Percentiles rank a stretch among this genome's conserved stretches.
Evolutionary conservation across 2,329 filamentous ascomycete genomes (phyloP).

Genomic region (Alternaria postmessia): DNA sequence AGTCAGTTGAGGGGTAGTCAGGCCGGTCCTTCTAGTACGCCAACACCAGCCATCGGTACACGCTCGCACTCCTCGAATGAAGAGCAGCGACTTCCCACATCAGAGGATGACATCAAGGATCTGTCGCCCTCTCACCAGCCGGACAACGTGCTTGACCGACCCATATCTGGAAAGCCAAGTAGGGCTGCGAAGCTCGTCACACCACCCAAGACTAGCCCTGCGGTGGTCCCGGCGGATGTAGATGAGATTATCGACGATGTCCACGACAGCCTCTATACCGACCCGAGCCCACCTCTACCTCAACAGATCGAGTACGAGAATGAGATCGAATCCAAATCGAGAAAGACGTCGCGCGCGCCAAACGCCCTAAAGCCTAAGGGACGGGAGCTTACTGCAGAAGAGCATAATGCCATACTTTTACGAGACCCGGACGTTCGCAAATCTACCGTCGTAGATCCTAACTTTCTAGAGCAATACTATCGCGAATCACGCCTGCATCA

Average conservation of each 20-base stretch:
- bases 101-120: slow-evolving; percentile 39
- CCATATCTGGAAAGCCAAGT: slow-evolving; percentile 1
- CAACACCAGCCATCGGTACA: slow-evolving; percentile 29
- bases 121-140: slow-evolving; percentile 45
- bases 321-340: slow-evolving; percentile 14
- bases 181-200: slow-evolving; percentile 32
- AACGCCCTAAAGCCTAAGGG: slow-evolving; percentile 6
- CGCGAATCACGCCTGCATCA: slow-evolving; percentile 95
- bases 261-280: slow-evolving; percentile 35
- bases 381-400: slow-evolving; percentile 77
- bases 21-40: slow-evolving; percentile 37
- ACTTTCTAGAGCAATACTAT: slow-evolving; percentile 94
- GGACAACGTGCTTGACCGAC: slow-evolving; percentile 38
- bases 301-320: slow-evolving; percentile 3
- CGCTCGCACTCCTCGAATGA: slow-evolving; percentile 32
- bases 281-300: slow-evolving; percentile 24
- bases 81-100: slow-evolving; percentile 32
- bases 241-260: slow-evolving; percentile 21
- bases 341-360: slow-evolving; percentile 6
- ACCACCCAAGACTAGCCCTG: slow-evolving; percentile 43
- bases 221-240: slow-evolving; percentile 16
- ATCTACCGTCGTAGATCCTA: slow-evolving; percentile 89
- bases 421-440: slow-evolving; percentile 86
- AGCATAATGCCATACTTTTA: slow-evolving; percentile 87
- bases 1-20: slow-evolving; percentile 66